Conservation (phyloP, 768 basidiomycete species). For the Psilocybe subaeruginosa region DNA sequence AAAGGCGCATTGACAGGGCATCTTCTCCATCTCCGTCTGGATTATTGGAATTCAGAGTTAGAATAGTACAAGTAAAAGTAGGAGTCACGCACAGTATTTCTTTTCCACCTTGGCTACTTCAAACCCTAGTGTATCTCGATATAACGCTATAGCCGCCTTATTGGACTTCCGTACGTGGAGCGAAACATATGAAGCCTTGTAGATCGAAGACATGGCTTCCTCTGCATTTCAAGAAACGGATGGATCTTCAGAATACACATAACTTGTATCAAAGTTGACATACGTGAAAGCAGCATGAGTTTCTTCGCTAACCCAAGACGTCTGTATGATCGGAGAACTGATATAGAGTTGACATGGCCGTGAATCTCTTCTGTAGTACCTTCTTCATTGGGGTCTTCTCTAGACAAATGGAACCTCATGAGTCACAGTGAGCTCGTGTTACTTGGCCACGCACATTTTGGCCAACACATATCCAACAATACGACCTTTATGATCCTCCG, state of each 20-base stretch:
- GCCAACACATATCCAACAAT: conserved; percentile 96
- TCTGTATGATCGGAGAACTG: conserved; percentile 87
- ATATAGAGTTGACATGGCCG: conserved; percentile 97
- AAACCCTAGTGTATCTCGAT: conserved; percentile 90
- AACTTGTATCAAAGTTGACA: conserved; percentile 30
- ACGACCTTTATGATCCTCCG: conserved; percentile 85
- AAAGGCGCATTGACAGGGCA: conserved; percentile 80
- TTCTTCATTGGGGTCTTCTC: conserved; percentile 45
- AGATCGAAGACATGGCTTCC: conserved; percentile 89
- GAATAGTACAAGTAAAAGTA: not conserved
- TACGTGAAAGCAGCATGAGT: conserved; percentile 92
- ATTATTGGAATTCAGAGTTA: conserved; percentile 3
- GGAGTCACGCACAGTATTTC: conserved; percentile 76
- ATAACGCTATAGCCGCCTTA: conserved; percentile 85
- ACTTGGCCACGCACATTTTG: conserved; percentile 72
- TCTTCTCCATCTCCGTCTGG: conserved; percentile 89
- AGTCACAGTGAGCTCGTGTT: not conserved
- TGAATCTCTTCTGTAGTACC: conserved; percentile 67
- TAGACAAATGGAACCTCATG: conserved; percentile 9
- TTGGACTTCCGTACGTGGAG: conserved; percentile 96
- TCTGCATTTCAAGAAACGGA: conserved; percentile 48
- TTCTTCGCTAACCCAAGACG: conserved; percentile 93
- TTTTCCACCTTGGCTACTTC: conserved; percentile 84
- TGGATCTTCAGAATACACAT: not conserved
- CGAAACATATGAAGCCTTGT: conserved; percentile 82